A percentile compares a stretch with the other conserved stretches of the same genome.
Conservation (phyloP, 768 basidiomycete genomes). For the Suillus clintonianus region DNA sequence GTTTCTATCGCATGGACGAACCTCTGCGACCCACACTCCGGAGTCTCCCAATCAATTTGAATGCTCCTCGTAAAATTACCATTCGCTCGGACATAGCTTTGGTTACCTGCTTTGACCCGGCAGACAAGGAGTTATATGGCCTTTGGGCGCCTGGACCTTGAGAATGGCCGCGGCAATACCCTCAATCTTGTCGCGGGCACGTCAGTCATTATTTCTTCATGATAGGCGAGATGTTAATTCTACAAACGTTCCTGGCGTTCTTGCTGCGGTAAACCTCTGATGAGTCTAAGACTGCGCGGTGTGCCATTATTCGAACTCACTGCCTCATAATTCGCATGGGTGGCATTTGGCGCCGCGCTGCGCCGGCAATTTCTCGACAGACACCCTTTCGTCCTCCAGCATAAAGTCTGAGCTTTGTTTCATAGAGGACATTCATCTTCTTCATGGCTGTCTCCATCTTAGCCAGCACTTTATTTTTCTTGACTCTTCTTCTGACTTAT, state of each 20-base stretch:
- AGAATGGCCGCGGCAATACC: background rate
- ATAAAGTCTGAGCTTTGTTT: background rate
- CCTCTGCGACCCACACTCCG: slow-evolving; percentile 10
- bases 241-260: background rate
- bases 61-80: slow-evolving; percentile 38
- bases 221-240: background rate
- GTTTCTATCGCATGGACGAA: slow-evolving; percentile 20
- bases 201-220: background rate
- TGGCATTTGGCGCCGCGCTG: background rate
- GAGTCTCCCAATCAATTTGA: slow-evolving; percentile 20
- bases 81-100: slow-evolving; percentile 69
- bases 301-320: background rate
- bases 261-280: background rate
- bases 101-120: slow-evolving; percentile 72
- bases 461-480: background rate
- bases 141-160: slow-evolving; percentile 60
- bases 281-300: background rate
- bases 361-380: background rate
- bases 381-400: background rate
- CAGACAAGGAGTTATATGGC: slow-evolving; percentile 76
- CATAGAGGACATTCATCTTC: background rate
- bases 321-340: background rate
- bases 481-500: slow-evolving; percentile 2
- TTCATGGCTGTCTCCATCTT: background rate
- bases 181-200: background rate